Conservation (phyloP, 1,284 basidiomycete species). For the Sporisorium sorghi region DNA sequence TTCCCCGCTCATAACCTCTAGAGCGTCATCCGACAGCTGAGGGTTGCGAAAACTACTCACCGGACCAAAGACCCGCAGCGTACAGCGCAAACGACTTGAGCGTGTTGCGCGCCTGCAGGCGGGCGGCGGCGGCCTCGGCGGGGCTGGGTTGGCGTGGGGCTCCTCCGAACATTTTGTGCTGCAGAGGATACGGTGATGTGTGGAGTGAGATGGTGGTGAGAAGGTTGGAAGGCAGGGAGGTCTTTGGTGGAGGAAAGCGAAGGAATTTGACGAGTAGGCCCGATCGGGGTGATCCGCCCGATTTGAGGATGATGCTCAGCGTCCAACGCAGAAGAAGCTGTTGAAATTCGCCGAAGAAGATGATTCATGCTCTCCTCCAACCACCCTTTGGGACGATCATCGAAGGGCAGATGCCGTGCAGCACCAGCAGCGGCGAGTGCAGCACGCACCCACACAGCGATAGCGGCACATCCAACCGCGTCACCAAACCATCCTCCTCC, state of each 20-base stretch:
- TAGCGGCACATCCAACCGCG: too few species aligned
- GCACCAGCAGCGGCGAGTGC: constrained; percentile 21
- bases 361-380: not conserved
- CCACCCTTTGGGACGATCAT: not conserved
- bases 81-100: constrained; percentile 32
- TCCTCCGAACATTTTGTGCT: constrained; percentile 47
- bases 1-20: too few species aligned
- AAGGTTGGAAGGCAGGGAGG: not conserved
- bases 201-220: not conserved
- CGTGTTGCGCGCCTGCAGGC: constrained; percentile 33
- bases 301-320: constrained; percentile 10
- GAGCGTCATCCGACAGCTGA: too few species aligned
- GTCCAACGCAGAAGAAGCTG: constrained; percentile 23
- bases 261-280: constrained; percentile 2
- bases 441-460: not conserved
- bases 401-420: too few species aligned
- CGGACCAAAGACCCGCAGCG: constrained; percentile 44
- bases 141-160: constrained; percentile 37
- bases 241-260: constrained; percentile 1
- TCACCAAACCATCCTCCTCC: too few species aligned
- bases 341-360: constrained; percentile 10
- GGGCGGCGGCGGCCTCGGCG: constrained; percentile 35
- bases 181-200: not conserved
- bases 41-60: too few species aligned
- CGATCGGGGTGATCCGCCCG: not conserved